Percentiles rank a stretch among this genome's conserved stretches.
phyloP scores from a whole-genome alignment of 2,329 filamentous ascomycete genomes.

The Sclerotinia spermophila region DNA sequence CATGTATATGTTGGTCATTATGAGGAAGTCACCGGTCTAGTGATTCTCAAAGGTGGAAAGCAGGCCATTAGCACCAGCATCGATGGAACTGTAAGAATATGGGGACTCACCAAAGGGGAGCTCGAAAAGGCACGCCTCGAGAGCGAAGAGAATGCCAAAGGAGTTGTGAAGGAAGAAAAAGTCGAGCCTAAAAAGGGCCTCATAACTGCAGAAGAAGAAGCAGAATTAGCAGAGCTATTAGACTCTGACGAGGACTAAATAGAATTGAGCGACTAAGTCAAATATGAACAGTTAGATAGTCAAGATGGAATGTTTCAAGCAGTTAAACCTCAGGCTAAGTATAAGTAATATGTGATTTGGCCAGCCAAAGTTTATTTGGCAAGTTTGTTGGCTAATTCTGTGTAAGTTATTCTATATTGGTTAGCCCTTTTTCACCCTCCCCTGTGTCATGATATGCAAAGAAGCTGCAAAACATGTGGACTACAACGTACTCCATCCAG shows the following conservation, averaged over 20 bases:
- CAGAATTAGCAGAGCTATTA: constrained; percentile 88
- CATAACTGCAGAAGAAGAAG: constrained; percentile 86
- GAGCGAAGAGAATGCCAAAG: constrained; percentile 45
- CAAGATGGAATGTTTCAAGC: neutral
- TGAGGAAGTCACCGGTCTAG: constrained; percentile 84
- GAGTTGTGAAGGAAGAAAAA: constrained; percentile 42
- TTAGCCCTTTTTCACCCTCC: neutral
- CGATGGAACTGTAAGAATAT: constrained; percentile 81
- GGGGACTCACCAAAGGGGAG: constrained; percentile 65
- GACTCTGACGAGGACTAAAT: constrained; percentile 58
- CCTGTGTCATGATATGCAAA: neutral
- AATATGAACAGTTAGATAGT: neutral
- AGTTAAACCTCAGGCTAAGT: neutral
- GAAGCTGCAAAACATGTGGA: neutral
- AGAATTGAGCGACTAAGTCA: neutral
- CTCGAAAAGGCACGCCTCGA: constrained; percentile 55
- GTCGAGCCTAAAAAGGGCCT: constrained; percentile 47
- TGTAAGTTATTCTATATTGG: neutral
- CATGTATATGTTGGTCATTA: constrained; percentile 80
- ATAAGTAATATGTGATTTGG: neutral
- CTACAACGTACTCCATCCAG: neutral
- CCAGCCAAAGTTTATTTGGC: neutral
- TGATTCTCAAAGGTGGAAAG: constrained; percentile 53
- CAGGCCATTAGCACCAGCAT: constrained; percentile 78
- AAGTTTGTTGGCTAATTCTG: neutral